Conservation (phyloP, 2,329 filamentous ascomycete species). For the Stachybotrys elegans region DNA sequence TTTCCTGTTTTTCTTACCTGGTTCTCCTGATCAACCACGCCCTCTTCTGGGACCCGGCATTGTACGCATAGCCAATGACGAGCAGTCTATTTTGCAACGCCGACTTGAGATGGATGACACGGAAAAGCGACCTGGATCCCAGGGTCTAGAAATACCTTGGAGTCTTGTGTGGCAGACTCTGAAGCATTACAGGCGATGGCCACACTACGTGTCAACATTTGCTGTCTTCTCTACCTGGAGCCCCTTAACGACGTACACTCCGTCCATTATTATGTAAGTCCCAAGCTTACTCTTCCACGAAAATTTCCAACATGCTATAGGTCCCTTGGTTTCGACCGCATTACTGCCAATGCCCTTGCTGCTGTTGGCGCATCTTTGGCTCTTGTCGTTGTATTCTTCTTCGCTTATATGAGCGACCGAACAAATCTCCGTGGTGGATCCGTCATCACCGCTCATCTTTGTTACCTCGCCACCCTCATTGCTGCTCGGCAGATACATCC, state of each 20-base stretch:
- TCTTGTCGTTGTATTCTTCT: constrained; percentile 39
- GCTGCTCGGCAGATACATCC: constrained; percentile 34
- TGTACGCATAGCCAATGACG: constrained; percentile 26
- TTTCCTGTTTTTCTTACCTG: constrained; percentile 36
- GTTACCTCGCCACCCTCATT: constrained; percentile 39
- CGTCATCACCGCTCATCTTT: constrained; percentile 38
- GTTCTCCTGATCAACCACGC: constrained; percentile 32
- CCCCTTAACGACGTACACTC: constrained; percentile 46
- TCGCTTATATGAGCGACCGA: constrained; percentile 41
- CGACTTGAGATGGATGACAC: constrained; percentile 28
- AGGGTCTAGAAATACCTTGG: constrained; percentile 30
- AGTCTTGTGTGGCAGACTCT: constrained; percentile 37
- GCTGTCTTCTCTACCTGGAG: constrained; percentile 49
- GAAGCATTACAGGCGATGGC: constrained; percentile 39
- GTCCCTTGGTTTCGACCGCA: constrained; percentile 37
- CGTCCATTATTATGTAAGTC: constrained; percentile 34
- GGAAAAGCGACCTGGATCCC: constrained; percentile 22
- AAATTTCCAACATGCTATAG: constrained; percentile 10
- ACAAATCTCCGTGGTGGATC: constrained; percentile 32
- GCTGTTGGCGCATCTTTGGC: constrained; percentile 35
- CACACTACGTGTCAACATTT: constrained; percentile 43
- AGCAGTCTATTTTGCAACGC: constrained; percentile 26
- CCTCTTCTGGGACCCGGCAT: constrained; percentile 33
- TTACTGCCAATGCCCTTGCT: constrained; percentile 41
- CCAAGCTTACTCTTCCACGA: neutral